phyloP scores from a whole-genome alignment of 163 green algal genomes.

The Scenedesmus sp. region DNA sequence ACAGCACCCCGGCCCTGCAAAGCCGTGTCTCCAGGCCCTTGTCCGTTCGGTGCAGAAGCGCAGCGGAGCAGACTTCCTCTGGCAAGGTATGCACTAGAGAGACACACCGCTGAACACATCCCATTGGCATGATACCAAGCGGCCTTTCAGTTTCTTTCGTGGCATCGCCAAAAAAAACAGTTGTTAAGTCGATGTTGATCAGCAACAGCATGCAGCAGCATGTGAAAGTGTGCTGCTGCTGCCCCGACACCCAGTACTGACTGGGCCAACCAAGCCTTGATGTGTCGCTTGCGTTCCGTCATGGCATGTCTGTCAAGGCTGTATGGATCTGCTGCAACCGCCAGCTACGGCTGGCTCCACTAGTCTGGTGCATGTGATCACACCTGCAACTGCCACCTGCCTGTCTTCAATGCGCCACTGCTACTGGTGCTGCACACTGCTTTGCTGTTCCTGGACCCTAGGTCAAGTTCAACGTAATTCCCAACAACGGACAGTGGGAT shows the following conservation, averaged over 20 bases:
- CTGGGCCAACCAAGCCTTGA: neutral
- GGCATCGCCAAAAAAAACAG: no score
- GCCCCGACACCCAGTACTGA: neutral
- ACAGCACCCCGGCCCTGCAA: neutral
- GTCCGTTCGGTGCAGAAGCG: neutral
- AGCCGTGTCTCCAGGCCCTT: neutral
- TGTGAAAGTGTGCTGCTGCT: neutral
- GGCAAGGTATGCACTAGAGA: neutral
- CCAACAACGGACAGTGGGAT: slow-evolving; percentile 63
- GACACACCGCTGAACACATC: neutral
- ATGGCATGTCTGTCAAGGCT: neutral
- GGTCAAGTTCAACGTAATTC: slow-evolving; percentile 78
- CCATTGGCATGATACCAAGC: no score
- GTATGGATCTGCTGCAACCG: neutral
- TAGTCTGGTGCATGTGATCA: neutral
- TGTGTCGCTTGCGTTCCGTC: neutral
- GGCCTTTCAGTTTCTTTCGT: no score
- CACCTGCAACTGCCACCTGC: neutral
- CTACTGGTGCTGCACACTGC: neutral
- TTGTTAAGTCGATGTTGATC: neutral
- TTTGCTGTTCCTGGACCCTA: slow-evolving; percentile 36
- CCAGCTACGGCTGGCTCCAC: neutral
- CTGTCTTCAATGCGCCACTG: neutral
- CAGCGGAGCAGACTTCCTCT: neutral
- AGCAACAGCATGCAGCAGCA: neutral